A percentile compares a stretch with the other conserved stretches of the same genome.
Conservation (phyloP, 352 stramenopile species). For the Phytophthora podocarpi region DNA sequence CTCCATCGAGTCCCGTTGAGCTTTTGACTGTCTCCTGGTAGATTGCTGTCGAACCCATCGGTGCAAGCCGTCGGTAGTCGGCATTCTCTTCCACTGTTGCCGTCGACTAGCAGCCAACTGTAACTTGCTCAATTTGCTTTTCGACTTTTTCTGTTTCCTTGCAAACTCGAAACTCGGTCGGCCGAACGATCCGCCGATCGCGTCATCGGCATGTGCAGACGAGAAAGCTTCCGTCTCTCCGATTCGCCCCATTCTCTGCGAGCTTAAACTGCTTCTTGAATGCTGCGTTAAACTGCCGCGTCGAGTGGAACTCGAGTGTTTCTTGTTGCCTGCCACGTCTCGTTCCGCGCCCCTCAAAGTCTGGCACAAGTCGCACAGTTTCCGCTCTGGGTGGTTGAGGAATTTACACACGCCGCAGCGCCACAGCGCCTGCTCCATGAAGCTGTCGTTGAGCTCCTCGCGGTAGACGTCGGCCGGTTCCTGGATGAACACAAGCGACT, state of each 20-base stretch:
- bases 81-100: slow-evolving; percentile 82
- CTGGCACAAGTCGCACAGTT: slow-evolving; percentile 88
- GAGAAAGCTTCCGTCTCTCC: slow-evolving; percentile 52
- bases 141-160: slow-evolving; percentile 17
- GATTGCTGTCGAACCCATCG: slow-evolving; percentile 65
- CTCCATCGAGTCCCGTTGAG: slow-evolving; percentile 54
- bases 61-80: slow-evolving; percentile 71
- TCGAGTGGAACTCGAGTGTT: slow-evolving; percentile 27
- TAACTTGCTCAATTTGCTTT: slow-evolving; percentile 68
- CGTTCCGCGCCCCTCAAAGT: slow-evolving; percentile 62
- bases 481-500: slow-evolving; percentile 57
- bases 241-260: slow-evolving; percentile 50
- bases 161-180: slow-evolving; percentile 36
- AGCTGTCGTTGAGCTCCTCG: slow-evolving; percentile 85
- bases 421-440: slow-evolving; percentile 84
- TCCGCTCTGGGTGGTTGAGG: slow-evolving; percentile 83
- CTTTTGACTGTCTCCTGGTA: slow-evolving; percentile 15
- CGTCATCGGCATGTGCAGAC: slow-evolving; percentile 38
- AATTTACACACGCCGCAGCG: slow-evolving; percentile 90
- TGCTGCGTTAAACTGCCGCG: slow-evolving; percentile 23
- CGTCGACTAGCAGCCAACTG: slow-evolving; percentile 74
- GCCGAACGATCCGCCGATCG: slow-evolving; percentile 39
- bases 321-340: slow-evolving; percentile 46
- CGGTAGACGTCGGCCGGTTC: slow-evolving; percentile 72
- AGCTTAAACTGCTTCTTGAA: slow-evolving; percentile 29